Evolutionary conservation across 352 stramenopile genomes (phyloP).

Genomic region (Globisporangium carolinianum): DNA sequence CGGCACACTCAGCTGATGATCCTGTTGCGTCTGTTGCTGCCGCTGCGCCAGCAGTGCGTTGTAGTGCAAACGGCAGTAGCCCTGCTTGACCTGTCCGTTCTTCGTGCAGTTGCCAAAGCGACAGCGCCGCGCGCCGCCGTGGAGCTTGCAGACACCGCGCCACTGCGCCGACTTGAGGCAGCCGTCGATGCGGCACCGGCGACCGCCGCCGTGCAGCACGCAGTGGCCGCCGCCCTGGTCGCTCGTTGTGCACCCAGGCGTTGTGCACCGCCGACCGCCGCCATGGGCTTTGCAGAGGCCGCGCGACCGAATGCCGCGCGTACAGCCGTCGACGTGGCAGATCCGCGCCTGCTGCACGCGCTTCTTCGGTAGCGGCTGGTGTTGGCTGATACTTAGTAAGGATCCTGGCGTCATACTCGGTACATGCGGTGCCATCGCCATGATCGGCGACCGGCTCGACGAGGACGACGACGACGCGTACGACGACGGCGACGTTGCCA

Average conservation of each 20-base stretch:
- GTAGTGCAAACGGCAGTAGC: slow-evolving; percentile 76
- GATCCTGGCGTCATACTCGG: slow-evolving; percentile 2
- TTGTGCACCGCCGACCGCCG: slow-evolving; percentile 62
- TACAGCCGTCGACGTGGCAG: slow-evolving; percentile 70
- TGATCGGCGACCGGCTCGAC: slow-evolving; percentile 5
- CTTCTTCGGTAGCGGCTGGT: slow-evolving; percentile 29
- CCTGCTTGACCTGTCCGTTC: slow-evolving; percentile 75
- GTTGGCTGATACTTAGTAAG: too few relatives aligned
- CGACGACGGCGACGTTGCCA: slow-evolving; percentile 11
- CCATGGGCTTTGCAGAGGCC: slow-evolving; percentile 58
- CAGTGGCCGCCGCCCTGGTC: slow-evolving; percentile 84
- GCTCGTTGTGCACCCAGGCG: slow-evolving; percentile 69
- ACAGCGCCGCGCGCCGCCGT: slow-evolving; percentile 75
- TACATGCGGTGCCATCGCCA: slow-evolving; percentile 1
- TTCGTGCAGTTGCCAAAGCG: slow-evolving; percentile 73
- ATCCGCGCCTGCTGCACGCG: slow-evolving; percentile 47
- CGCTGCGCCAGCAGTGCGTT: slow-evolving; percentile 40
- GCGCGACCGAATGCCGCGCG: slow-evolving; percentile 60
- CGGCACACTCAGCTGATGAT: background rate
- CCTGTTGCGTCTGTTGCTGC: slow-evolving; percentile 11
- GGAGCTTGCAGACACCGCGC: slow-evolving; percentile 78
- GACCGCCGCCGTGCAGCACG: slow-evolving; percentile 75
- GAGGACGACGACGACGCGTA: slow-evolving; percentile 6
- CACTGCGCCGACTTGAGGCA: slow-evolving; percentile 82
- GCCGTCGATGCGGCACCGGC: slow-evolving; percentile 62